Base-by-base conservation (phyloP, 129 eudicot species). In the Daucus carota region DNA sequence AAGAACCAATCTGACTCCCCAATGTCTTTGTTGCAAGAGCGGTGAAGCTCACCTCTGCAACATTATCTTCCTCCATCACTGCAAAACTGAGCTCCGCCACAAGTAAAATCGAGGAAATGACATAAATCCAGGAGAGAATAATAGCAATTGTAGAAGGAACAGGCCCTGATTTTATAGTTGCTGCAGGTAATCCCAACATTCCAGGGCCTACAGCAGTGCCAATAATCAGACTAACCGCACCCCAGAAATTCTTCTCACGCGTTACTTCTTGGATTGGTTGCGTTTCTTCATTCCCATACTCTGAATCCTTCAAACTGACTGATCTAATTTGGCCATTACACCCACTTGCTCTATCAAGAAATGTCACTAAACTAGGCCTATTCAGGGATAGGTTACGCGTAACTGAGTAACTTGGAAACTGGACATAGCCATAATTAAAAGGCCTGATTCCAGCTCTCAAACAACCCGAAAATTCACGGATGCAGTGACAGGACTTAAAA, bases 171-270 rank as follows among this genome's bases (percentile, higher is more conserved):
- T 57, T 84, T 77, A 84, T 77, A 29, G 84, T 80, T 72, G 80
- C 87, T 43, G 87, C 78, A 22, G 87, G 87, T 69, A 84, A 80
- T 28, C 87, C 87, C 72, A 84, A 76, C 87, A 84, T 84, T 73
- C 87, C 87, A 41, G 87, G 87, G 42, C 87, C 87, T 6, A 84
- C 82, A n/a, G 87, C 87, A 5, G 87, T 84, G 33, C 87, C 87
- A 36, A 84, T 73, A 34, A 84, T 84, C 76, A 84, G 72, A 69
- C 77, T 69, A 77, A 84, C 87, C 44, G 87, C 87, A 71, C 76
- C 87, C 87, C 87, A 84, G 80, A 84, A 80, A 60, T 71, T 84
- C 80, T 84, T 80, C 12, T 67, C 80, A 16, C 33, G 70, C 43
- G 22, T 60, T 42, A 73, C 72, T 45, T 79, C 10, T 28, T 78